Evolutionary conservation across 371 early-diverging fungal genomes (phyloP), one percentile per base, ranked within the genome.

Genomic region (Cokeromyces recurvatus): DNA sequence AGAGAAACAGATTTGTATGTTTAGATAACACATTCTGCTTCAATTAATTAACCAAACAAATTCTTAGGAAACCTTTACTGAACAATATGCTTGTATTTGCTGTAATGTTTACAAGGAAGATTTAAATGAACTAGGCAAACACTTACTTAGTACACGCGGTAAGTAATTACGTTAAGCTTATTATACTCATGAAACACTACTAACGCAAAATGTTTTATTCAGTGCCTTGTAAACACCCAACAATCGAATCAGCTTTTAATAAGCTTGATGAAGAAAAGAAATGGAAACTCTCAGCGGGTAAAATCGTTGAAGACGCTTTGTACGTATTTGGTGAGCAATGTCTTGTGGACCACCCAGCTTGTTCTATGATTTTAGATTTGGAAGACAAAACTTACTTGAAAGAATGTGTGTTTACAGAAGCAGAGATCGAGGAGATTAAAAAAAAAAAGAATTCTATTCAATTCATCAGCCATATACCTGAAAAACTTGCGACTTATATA

Each of bases 211-310:
- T 24, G 1, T 40, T 40, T 40, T 40, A 24, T 40, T 40, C 25
- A 40, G 22, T 40, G 24, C 41, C 41, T 40, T 2, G 12, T 23
- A 1, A 22, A 24, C 87, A 44, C n/a, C 51, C 52, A 36, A 36
- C 27, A 11, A 15, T 44, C n/a, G 52, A 52, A 32, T 35, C 35
- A 40, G 31, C 23, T n/a, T 52, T 42, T 45, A 25, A 15, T 35
- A 22, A 25, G 45, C 36, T 52, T 24, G 34, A 52, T 16, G 40
- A 52, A 32, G 15, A 35, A 25, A 41, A 45, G 1, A 53, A 53
- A 46, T 53, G 35, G 53, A 20, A 24, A 41, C 19, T 53, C 7
- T 53, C 36, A 3, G 46, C 46, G 11, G 35, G 53, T 2, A 53
- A 53, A 38, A 20, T 46, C n/a, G 53, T 53, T 9, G 42, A 53